Evolutionary conservation across 305 asterid genomes (phyloP), one percentile per base, ranked within the genome.

Genomic region (Fraxinus ornus): DNA sequence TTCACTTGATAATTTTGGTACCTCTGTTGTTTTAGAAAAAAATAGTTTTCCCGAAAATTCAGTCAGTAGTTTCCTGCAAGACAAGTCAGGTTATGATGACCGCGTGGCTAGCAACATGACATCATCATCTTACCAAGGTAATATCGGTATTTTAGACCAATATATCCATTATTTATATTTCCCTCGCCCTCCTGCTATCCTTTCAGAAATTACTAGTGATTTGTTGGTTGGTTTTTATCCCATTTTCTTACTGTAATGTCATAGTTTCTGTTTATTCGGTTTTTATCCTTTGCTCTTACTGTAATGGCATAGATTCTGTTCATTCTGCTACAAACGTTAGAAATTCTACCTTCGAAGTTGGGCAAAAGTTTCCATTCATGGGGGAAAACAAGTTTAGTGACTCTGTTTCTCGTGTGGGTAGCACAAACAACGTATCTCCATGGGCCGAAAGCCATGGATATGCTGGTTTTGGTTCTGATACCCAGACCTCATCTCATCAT

Each of bases 121-220:
- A 13, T 84, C 88, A 72, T 83, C 97, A 80, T 85, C 90, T 60
- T 90, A 82, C 83, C 88, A 80, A 89, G 98, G 98, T 94, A 92
- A 85, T 60, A 36, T 68, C 6, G 26, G 78, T 79, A 64, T 78
- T 73, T 19, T 81, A 81, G 64, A 28, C 37, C 76, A 66, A 47
- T 47, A 76, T 21, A 30, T 32, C 73, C 39, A 26, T 52, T 28
- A 17, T 74, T 7, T 79, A n/a, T 73, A 68, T 28, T 19, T 19
- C 10, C 26, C 26, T 55, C 17, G 22, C 6, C 26, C 60, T 85
- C 21, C 83, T 84, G 82, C 36, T 39, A 52, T 75, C 13, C 78
- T 81, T 75, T 49, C 70, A 17, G 83, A 85, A 81, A 74, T 78
- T 84, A 84, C 83, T 80, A 71, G 85, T 64, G 35, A 24, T 30